Base-by-base conservation (phyloP, 805 yeast species). In the Nakazawaea pomicola region DNA sequence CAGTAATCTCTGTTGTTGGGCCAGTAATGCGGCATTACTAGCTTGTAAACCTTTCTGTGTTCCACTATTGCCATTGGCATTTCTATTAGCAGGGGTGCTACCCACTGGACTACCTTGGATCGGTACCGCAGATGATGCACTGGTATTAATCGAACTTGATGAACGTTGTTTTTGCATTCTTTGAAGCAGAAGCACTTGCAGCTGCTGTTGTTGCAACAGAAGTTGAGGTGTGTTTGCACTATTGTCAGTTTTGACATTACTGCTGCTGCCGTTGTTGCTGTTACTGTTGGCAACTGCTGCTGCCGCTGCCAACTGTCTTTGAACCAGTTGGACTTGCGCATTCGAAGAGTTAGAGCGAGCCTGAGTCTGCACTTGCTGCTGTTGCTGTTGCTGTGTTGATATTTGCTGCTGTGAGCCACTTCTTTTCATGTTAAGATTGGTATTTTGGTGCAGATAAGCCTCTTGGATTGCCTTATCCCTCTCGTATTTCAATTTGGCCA, bases 401-500 rank as follows among this genome's bases (percentile, higher is more conserved):
- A 33, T n/a, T n/a, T 18, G 34, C 28, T 24, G 40, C 18, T 17
- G 32, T 15, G 43, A 40, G 17, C 17, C 30, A 11, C 31, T 23
- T 21, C 39, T 20, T 17, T 21, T 40, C 19, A 40, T 16, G 6
- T 17, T 32, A 12, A 14, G n/a, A 23, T 29, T 29, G 2, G 30
- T 19, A 16, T 33, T 41, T 34, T 49, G 54, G 33, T 58, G 62
- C 30, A 76, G 61, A 58, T 76, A 78, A 2, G 81, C 84, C 49
- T 87, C 95, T 48, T 89, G 88, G 15, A 84, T 72, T 0, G 93
- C 82, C 57, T 80, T 82, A 53, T 91, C 98, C 44, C 95, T 71
- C 49, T 91, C 96, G 49, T 68, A 78, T 59, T 91, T 91, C 64
- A 93, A 63, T 46, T 76, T 76, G 0, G 96, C 77, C 54, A 91